A percentile compares a stretch with the other conserved stretches of the same genome.
Evolutionary conservation across 73 alveolate species (phyloP).

Genomic region (Blepharisma japonicum): DNA sequence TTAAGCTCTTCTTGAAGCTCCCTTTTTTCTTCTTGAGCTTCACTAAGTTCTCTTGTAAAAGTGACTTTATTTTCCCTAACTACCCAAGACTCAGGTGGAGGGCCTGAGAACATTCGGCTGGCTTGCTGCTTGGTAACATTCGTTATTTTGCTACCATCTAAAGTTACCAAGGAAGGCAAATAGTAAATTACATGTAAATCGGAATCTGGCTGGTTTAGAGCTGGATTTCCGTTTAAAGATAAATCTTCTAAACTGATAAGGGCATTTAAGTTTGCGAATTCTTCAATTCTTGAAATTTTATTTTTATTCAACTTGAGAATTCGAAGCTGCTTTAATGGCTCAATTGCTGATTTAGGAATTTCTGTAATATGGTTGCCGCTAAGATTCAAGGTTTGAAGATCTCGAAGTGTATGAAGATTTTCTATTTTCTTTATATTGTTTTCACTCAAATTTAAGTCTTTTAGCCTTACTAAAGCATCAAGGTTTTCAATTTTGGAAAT

Average conservation of each 20-base stretch:
- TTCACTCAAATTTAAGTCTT: constrained; percentile 77
- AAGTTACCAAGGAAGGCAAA: background rate
- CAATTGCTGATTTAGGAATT: background rate
- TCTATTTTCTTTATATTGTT: constrained; percentile 69
- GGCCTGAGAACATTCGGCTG: background rate
- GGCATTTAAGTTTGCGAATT: background rate
- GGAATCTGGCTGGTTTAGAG: background rate
- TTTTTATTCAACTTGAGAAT: background rate
- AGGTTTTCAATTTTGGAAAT: constrained; percentile 72
- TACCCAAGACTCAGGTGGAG: constrained; percentile 29
- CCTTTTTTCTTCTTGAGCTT: background rate
- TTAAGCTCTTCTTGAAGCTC: background rate
- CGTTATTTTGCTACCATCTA: background rate
- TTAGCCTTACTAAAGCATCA: constrained; percentile 56
- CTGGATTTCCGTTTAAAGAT: background rate
- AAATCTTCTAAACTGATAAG: constrained; percentile 1
- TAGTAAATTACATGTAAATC: constrained; percentile 3
- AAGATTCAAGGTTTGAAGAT: background rate
- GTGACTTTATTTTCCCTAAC: constrained; percentile 15
- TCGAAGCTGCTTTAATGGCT: background rate
- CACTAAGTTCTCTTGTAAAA: background rate
- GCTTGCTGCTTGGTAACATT: background rate
- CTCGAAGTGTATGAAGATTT: constrained; percentile 36
- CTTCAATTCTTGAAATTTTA: background rate
- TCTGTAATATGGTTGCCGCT: constrained; percentile 6